Percentiles rank a stretch among this genome's conserved stretches.
These are phyloP conservation scores for Naegleria fowleri DNA, from an alignment of 208 protist species.

Conservation along the genomic window DNA sequence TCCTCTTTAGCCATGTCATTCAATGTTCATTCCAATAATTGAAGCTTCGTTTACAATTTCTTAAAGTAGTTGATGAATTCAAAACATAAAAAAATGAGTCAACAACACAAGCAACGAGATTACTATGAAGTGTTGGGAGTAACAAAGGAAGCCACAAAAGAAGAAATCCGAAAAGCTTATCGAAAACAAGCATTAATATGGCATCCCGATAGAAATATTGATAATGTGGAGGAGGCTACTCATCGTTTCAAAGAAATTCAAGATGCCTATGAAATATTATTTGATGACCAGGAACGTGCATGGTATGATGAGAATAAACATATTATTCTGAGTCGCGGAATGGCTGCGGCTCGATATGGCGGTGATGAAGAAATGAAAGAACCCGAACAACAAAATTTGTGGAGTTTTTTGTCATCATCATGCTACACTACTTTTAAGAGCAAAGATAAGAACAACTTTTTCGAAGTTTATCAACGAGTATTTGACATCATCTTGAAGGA, in stretches of 20 bases:
- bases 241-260: slow-evolving; percentile 34
- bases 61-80: no score
- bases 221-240: slow-evolving; percentile 53
- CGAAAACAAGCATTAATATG: slow-evolving; percentile 74
- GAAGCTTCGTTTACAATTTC: no score
- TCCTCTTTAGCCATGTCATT: no score
- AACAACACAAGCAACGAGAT: neutral
- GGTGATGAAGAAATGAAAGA: neutral
- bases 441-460: slow-evolving; percentile 3
- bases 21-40: no score
- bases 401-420: neutral
- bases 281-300: slow-evolving; percentile 19
- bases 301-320: slow-evolving; percentile 22
- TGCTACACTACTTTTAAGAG: neutral
- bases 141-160: slow-evolving; percentile 56
- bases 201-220: slow-evolving; percentile 74
- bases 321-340: neutral
- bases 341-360: neutral
- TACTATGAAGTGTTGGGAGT: slow-evolving; percentile 70
- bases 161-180: slow-evolving; percentile 80
- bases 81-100: neutral
- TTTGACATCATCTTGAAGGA: neutral
- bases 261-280: slow-evolving; percentile 34
- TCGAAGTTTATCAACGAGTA: neutral
- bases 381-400: neutral